These are phyloP conservation scores for Phylloporus arenicola DNA, from an alignment of 768 basidiomycete genomes.

Conservation along the genomic window DNA sequence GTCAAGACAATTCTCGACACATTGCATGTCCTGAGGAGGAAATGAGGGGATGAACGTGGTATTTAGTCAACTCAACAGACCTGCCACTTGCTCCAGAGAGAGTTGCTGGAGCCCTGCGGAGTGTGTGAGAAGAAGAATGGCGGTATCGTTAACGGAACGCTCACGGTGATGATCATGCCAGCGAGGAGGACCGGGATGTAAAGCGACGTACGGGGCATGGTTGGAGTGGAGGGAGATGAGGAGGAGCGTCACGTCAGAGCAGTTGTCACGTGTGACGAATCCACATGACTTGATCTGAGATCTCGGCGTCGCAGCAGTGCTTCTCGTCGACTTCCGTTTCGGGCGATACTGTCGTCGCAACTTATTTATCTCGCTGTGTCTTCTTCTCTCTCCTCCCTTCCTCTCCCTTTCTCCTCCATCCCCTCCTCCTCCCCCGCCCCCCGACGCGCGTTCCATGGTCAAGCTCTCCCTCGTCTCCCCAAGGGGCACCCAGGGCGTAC, in stretches of 20 bases:
- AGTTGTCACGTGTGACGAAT: slow-evolving; percentile 17
- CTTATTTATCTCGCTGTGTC: slow-evolving; percentile 33
- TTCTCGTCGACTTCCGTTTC: slow-evolving; percentile 30
- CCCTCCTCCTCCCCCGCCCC: slow-evolving; percentile 17
- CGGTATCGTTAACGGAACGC: slow-evolving; percentile 5
- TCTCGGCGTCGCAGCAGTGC: slow-evolving; percentile 17
- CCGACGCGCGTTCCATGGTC: slow-evolving; percentile 42
- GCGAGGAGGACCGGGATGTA: slow-evolving; percentile 76
- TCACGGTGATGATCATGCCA: slow-evolving; percentile 88
- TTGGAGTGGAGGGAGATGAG: slow-evolving; percentile 6
- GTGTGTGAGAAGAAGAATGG: not conserved
- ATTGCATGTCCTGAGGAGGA: slow-evolving; percentile 82
- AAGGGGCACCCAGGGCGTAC: slow-evolving; percentile 64
- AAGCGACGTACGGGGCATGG: slow-evolving; percentile 57
- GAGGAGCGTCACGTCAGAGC: not conserved
- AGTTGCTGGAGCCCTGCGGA: slow-evolving; percentile 69
- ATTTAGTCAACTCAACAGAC: slow-evolving; percentile 29
- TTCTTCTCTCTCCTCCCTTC: slow-evolving; percentile 20
- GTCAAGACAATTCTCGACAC: slow-evolving; percentile 85
- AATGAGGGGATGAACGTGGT: slow-evolving; percentile 5
- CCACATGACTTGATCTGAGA: slow-evolving; percentile 29
- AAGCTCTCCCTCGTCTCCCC: slow-evolving; percentile 60
- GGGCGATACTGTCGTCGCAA: slow-evolving; percentile 14
- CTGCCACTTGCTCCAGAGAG: slow-evolving; percentile 83
- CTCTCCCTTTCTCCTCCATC: slow-evolving; percentile 16